Base-by-base conservation (phyloP, 2,329 filamentous ascomycete genomes). In the Fusarium illudens region DNA sequence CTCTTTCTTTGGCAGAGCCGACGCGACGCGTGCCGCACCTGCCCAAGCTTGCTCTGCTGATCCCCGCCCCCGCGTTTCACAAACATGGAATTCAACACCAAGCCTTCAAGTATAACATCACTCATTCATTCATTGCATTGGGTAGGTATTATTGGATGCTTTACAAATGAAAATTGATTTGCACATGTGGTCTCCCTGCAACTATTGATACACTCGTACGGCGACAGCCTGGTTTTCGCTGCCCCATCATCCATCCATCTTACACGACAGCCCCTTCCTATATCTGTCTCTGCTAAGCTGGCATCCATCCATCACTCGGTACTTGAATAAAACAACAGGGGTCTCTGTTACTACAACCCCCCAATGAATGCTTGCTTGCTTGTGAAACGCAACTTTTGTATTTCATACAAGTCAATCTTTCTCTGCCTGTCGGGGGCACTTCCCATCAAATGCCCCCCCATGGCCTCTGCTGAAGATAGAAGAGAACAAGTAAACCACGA, bases 401-500 rank as follows among this genome's bases (percentile, higher is more conserved):
- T 72, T 73, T 60, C 64, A 62, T 60, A 62, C 51, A 67, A 64
- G 50, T 67, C 58, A 60, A 69, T 69, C 65, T 69, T 69, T 68
- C 57, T 73, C 60, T 69, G 62, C 62, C 64, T 60, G 53, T 53
- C 60, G 52, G 55, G 64, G 25, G 30, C 36, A 33, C 37, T 20
- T 48, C 51, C 60, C 22, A 60, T 29, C 58, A 44, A 29, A 42
- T 59, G 27, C 57, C 32, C 29, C 55, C 29, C 34, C 25, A 32
- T 50, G 32, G 54, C 33, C 52, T 42, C 50, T 36, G 33, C 27
- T 13, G n/a, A 50, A 53, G 49, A 53, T 58, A 54, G 44, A 59
- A 60, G 49, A n/a, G n/a, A n/a, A 48, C 56, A 46, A 57, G 64
- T n/a, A 68, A 58, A 55, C 52, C 48, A 58, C 58, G 52, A 71